Base-by-base conservation (phyloP, 2,329 filamentous ascomycete genomes). In the Pyrenophora teres region DNA sequence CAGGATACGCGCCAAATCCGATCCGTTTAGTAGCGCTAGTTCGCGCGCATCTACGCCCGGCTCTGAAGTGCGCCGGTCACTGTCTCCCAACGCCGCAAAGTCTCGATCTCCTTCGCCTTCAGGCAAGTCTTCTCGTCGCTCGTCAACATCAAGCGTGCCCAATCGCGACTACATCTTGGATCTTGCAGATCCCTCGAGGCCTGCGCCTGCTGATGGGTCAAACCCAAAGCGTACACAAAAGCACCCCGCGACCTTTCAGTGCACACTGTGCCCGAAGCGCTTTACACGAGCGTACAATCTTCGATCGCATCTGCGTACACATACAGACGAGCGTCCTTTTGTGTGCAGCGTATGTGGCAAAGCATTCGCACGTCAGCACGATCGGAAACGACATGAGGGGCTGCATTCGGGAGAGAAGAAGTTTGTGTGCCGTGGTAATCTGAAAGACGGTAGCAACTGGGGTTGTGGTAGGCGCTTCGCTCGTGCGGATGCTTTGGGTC, bases 361-460 rank as follows among this genome's bases (percentile, higher is more conserved):
- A 74, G 94, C 94, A 0, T 99, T 99, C 76, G 94, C 94, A 5
- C 88, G 94, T 21, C 94, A 99, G 70, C 94, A 99, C 70, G 94
- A 99, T 72, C 88, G 94, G 39, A 99, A 99, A 76, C 88, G 94
- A 33, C 94, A 99, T 74, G 94, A 99, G 76, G 92, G 93, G 33
- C 79, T 99, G 36, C 94, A 99, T 69, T 95, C 90, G 0, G 94
- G 94, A 36, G 94, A 99, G 77, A 99, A 97, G 84, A 97, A 96
- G 70, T 99, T 97, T 71, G 90, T 97, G 6, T 99, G 94, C 76
- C 92, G 91, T 62, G 94, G 94, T 46, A 89, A 92, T 52, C 84
- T 99, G 42, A 92, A 93, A 62, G 85, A 85, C 2, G 87, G 87
- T 40, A 87, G 87, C 4, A 85, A 89, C 60, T 99, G 94, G 94